Conservation (phyloP, 495 filamentous ascomycete genomes). For the Oleoguttula mirabilis region DNA sequence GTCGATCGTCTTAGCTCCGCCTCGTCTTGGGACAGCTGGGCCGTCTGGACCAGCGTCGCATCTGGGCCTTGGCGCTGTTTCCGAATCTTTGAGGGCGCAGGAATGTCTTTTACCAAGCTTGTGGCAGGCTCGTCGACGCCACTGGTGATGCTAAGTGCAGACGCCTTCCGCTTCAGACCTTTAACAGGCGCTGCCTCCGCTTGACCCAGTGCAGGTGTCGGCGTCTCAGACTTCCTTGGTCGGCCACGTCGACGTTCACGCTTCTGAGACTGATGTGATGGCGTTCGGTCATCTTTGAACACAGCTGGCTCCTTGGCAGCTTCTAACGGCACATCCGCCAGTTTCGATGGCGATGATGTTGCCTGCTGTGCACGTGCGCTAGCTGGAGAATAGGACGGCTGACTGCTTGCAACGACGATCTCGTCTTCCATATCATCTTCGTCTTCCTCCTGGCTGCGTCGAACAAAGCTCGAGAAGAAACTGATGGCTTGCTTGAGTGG, state of each 20-base stretch:
- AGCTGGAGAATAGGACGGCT: neutral
- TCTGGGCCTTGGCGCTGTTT: slow-evolving; percentile 7
- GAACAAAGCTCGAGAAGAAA: slow-evolving; percentile 10
- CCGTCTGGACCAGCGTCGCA: slow-evolving; percentile 1
- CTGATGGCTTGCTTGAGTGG: slow-evolving; percentile 17
- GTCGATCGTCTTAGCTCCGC: neutral
- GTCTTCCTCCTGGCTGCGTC: slow-evolving; percentile 8
- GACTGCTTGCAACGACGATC: slow-evolving; percentile 22
- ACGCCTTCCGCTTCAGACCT: slow-evolving; percentile 18
- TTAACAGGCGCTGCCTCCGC: neutral
- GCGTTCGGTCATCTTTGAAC: too few species aligned
- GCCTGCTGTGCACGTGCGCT: neutral
- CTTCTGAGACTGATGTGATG: too few species aligned
- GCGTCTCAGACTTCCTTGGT: slow-evolving; percentile 6
- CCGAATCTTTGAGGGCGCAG: slow-evolving; percentile 18
- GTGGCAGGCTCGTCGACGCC: slow-evolving; percentile 8
- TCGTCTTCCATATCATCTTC: slow-evolving; percentile 22
- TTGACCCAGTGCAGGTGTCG: neutral
- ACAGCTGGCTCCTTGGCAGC: neutral
- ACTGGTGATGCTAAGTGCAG: slow-evolving; percentile 10
- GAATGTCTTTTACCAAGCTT: slow-evolving; percentile 23
- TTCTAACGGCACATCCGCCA: neutral
- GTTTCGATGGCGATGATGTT: too few species aligned
- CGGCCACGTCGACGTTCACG: slow-evolving; percentile 11
- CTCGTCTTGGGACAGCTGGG: slow-evolving; percentile 7